phyloP scores from a whole-genome alignment of 148 eudicot species.

The Chenopodium album region DNA sequence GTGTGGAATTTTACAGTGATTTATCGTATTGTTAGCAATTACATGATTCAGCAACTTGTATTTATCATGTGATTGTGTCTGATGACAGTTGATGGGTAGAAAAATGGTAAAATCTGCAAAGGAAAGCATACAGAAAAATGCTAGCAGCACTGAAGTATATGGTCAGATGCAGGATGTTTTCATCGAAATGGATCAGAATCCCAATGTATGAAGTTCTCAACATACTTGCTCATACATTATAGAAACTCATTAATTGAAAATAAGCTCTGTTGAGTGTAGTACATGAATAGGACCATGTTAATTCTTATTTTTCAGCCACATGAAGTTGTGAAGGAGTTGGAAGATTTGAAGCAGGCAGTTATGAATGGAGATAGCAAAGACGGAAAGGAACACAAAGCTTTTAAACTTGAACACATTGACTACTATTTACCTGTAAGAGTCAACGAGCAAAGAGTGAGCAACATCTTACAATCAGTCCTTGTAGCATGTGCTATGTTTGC shows the following conservation, averaged over 20 bases:
- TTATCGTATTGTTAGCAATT: not conserved
- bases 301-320: slow-evolving; percentile 26
- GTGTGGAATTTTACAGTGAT: slow-evolving; percentile 1
- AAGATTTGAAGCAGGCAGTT: slow-evolving; percentile 59
- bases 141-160: slow-evolving; percentile 46
- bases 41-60: slow-evolving; percentile 1
- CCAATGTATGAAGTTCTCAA: slow-evolving; percentile 43
- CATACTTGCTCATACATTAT: not conserved
- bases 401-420: slow-evolving; percentile 65
- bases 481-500: slow-evolving; percentile 53
- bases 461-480: slow-evolving; percentile 67
- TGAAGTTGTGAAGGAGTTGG: slow-evolving; percentile 40
- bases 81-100: slow-evolving; percentile 34
- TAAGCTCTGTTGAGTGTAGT: not conserved
- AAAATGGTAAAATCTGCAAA: slow-evolving; percentile 50
- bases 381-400: slow-evolving; percentile 31
- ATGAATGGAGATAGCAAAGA: slow-evolving; percentile 46
- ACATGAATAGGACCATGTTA: not conserved
- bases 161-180: slow-evolving; percentile 57
- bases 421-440: slow-evolving; percentile 78
- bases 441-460: slow-evolving; percentile 82
- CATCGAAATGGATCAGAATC: slow-evolving; percentile 48
- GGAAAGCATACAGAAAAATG: slow-evolving; percentile 45
- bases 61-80: slow-evolving; percentile 4
- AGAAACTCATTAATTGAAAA: not conserved